A percentile compares a stretch with the other conserved stretches of the same genome.
These are phyloP conservation scores for Mikania micrantha DNA, from an alignment of 129 eudicot genomes.

Conservation along the genomic window DNA sequence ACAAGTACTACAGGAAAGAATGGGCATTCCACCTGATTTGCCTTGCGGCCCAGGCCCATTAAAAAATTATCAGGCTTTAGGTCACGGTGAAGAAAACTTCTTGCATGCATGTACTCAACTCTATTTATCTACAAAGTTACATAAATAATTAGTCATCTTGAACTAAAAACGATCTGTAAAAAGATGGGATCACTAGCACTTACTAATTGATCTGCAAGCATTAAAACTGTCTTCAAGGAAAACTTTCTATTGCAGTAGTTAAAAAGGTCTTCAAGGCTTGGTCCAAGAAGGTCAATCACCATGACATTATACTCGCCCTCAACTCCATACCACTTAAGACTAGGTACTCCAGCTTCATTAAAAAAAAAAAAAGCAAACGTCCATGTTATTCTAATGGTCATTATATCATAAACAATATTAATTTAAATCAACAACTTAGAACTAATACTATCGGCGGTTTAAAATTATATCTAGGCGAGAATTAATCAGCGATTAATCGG, in stretches of 20 bases:
- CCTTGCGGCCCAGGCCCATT: slow-evolving; percentile 99
- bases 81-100: slow-evolving; percentile 98
- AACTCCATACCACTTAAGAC: slow-evolving; percentile 92
- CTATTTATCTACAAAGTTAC: slow-evolving; percentile 66
- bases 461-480: no score
- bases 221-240: slow-evolving; percentile 85
- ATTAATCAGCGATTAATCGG: no score
- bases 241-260: slow-evolving; percentile 90
- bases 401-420: not conserved
- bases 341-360: slow-evolving; percentile 82
- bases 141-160: slow-evolving; percentile 4
- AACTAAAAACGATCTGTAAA: not conserved
- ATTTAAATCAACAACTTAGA: not conserved
- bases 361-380: not conserved
- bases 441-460: no score
- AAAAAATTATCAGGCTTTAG: slow-evolving; percentile 98
- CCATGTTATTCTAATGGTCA: not conserved
- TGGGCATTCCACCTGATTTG: slow-evolving; percentile 61
- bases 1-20: not conserved
- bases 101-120: slow-evolving; percentile 97
- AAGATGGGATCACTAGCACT: slow-evolving; percentile 14
- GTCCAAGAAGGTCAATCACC: slow-evolving; percentile 99
- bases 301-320: slow-evolving; percentile 89
- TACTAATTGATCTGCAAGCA: slow-evolving; percentile 99
- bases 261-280: slow-evolving; percentile 92